phyloP scores from a whole-genome alignment of 1,284 basidiomycete species.

The Ceratobasidium sp. region DNA sequence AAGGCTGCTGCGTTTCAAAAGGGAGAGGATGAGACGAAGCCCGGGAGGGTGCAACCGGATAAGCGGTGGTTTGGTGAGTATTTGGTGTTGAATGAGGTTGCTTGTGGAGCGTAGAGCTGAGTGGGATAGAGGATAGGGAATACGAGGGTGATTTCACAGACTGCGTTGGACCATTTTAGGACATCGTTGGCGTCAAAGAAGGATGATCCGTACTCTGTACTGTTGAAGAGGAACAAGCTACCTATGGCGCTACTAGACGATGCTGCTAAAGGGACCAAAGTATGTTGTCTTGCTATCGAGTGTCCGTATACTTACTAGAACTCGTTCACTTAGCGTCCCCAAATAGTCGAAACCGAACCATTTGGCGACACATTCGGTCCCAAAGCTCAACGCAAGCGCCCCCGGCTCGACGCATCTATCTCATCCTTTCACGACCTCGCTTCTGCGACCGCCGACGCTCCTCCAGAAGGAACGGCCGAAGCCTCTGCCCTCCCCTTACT shows the following conservation, averaged over 20 bases:
- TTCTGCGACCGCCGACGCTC: conserved; percentile 50
- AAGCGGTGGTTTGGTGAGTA: conserved; percentile 87
- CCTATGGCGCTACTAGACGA: conserved; percentile 93
- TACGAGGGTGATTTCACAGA: conserved; percentile 97
- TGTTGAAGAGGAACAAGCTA: conserved; percentile 89
- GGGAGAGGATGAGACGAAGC: conserved; percentile 83
- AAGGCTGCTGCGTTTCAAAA: conserved; percentile 93
- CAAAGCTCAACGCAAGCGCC: conserved; percentile 89
- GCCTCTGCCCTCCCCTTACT: conserved; percentile 48
- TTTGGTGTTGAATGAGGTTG: not conserved
- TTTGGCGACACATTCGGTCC: conserved; percentile 92
- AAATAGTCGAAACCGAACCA: conserved; percentile 93
- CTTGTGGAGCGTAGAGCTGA: conserved; percentile 7
- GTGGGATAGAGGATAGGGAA: conserved; percentile 67
- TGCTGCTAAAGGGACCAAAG: conserved; percentile 79
- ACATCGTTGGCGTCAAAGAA: conserved; percentile 82
- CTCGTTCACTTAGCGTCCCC: conserved; percentile 64
- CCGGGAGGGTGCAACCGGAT: conserved; percentile 91
- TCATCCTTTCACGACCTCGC: conserved; percentile 87
- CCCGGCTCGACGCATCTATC: conserved; percentile 69
- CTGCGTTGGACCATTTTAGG: conserved; percentile 91
- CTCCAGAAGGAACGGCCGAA: conserved; percentile 52
- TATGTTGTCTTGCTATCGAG: conserved; percentile 50
- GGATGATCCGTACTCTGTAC: conserved; percentile 92
- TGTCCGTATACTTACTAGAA: not conserved